Evolutionary conservation across 305 asterid genomes (phyloP), one percentile per base, ranked within the genome.

Genomic region (Fraxinus floribunda): DNA sequence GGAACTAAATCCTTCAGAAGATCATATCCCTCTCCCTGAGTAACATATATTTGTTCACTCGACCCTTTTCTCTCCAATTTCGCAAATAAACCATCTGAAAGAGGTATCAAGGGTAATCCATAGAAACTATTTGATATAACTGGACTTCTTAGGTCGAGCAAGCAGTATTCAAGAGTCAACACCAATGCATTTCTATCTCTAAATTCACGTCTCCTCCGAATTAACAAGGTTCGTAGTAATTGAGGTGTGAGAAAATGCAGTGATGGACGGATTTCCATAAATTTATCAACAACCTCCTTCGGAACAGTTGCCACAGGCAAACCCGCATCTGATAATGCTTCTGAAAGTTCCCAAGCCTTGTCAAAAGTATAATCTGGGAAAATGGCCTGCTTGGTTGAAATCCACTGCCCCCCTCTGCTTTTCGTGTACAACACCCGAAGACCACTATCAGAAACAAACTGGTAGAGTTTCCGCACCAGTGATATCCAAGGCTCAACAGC

Each of bases 351-450:
- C 82, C 87, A 80, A 75, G 94, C 90, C 87, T 85, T 93, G 82
- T 85, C 90, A 86, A 95, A 95, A 83, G 91, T 88, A 87, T 90
- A 94, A 90, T 95, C 99, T 62, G 99, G 98, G 83, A 95, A 91
- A 85, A 95, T 91, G 78, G 97, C 93, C 87, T 95, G 98, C 90
- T 94, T 95, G n/a, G 98, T 83, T 38, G 98, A 90, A 86, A 95
- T 93, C 99, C 98, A 95, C 76, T 91, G 97, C 49, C 99, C 99
- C 44, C 97, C 98, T 85, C 99, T 91, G 64, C 93, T 87, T 87
- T 86, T 92, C 22, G 99, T 95, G 88, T 91, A 90, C 79, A 95
- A 81, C 77, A 92, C 97, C 76, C 88, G 93, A 82, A 94, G 93
- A 79, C 94, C 93, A 76, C 86, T 85, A 85, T 90, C 98, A 77